These are phyloP conservation scores for Ramaria sp. DNA, from an alignment of 768 basidiomycete species.

Conservation along the genomic window DNA sequence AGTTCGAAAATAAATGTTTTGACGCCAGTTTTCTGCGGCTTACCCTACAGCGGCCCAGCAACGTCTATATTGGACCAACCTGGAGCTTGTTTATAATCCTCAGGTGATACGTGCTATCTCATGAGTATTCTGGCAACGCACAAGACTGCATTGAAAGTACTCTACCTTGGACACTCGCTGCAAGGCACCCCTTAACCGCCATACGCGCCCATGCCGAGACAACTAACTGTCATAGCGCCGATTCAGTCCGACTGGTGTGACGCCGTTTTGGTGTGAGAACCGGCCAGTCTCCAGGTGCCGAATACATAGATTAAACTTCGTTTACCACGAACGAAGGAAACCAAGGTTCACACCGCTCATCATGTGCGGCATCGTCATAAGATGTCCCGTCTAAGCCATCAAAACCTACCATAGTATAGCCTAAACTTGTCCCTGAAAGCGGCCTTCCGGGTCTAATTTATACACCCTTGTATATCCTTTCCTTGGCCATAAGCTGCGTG, in stretches of 20 bases:
- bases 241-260: conserved; percentile 1
- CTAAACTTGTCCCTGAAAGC: not conserved
- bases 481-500: not conserved
- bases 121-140: too few relatives aligned
- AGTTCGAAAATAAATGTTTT: too few relatives aligned
- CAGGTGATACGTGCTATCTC: too few relatives aligned
- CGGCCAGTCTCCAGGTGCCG: not conserved
- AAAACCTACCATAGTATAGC: too few relatives aligned
- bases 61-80: too few relatives aligned
- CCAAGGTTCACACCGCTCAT: not conserved
- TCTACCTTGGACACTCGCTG: not conserved
- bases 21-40: too few relatives aligned
- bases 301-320: not conserved
- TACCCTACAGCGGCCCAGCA: too few relatives aligned
- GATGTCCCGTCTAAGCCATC: not conserved
- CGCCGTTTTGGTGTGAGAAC: not conserved
- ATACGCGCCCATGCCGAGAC: not conserved
- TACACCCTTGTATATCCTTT: not conserved
- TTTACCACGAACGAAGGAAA: not conserved
- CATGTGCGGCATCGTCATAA: not conserved
- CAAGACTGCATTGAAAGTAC: not conserved
- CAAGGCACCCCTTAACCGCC: not conserved
- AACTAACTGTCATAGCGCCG: not conserved
- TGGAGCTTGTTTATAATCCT: too few relatives aligned
- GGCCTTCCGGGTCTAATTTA: not conserved